Evolutionary conservation across 2,329 filamentous ascomycete species (phyloP).

Genomic region (Trichocomaceae sp.): DNA sequence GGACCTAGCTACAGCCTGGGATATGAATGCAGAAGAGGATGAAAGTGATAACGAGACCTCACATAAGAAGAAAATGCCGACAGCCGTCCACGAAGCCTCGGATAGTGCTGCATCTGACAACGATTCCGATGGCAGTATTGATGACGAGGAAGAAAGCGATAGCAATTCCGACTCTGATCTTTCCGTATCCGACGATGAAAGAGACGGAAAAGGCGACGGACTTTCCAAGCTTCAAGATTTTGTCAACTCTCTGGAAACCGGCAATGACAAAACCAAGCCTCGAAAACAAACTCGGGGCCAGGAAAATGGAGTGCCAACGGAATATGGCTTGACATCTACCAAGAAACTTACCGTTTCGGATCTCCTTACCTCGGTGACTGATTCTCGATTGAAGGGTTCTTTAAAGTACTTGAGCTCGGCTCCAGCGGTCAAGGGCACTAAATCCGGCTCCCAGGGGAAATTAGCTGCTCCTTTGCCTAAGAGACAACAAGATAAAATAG

Average conservation of each 20-base stretch:
- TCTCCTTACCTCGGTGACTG: conserved; percentile 64
- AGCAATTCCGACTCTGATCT: conserved; percentile 46
- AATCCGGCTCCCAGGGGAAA: conserved; percentile 57
- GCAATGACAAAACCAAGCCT: conserved; percentile 28
- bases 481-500: conserved; percentile 76
- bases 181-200: conserved; percentile 44
- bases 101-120: conserved; percentile 12
- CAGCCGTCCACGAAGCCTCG: conserved; percentile 4
- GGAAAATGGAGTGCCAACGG: conserved; percentile 56
- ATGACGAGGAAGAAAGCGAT: conserved; percentile 39
- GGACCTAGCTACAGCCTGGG: conserved; percentile 56
- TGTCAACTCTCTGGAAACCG: conserved; percentile 57
- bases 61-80: conserved; percentile 25
- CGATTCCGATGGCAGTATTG: conserved; percentile 29
- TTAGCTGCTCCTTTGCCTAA: conserved; percentile 76
- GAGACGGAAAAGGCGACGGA: conserved; percentile 43
- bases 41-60: conserved; percentile 26
- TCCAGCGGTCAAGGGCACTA: conserved; percentile 40
- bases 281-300: conserved; percentile 43
- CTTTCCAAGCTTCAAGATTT: conserved; percentile 61
- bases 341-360: conserved; percentile 69
- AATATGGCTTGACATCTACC: conserved; percentile 52
- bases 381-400: conserved; percentile 69
- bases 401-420: conserved; percentile 60
- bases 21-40: conserved; percentile 46